Conservation (phyloP, 2,329 filamentous ascomycete species). For the Tetracladium maxilliforme region DNA sequence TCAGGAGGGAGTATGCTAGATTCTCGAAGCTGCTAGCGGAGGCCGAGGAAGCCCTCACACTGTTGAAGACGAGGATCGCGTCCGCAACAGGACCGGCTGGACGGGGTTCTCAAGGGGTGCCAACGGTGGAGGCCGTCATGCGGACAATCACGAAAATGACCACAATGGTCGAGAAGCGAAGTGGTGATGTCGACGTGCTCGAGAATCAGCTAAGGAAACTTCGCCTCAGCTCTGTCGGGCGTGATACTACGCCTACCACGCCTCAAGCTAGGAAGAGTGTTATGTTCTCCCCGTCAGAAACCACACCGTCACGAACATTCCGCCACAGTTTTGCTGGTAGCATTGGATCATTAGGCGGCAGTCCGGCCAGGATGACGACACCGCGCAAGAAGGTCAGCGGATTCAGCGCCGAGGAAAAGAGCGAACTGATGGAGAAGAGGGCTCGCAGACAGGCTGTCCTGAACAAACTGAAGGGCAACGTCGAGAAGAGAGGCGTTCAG, state of each 20-base stretch:
- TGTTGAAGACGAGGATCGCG: slow-evolving; percentile 68
- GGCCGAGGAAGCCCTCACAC: slow-evolving; percentile 63
- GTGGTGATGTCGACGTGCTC: slow-evolving; percentile 78
- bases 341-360: slow-evolving; percentile 12
- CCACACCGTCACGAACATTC: slow-evolving; percentile 6
- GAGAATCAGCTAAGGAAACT: slow-evolving; percentile 75
- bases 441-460: slow-evolving; percentile 37
- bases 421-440: slow-evolving; percentile 35
- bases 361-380: slow-evolving; percentile 12
- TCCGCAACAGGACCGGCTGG: slow-evolving; percentile 33
- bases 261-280: slow-evolving; percentile 8
- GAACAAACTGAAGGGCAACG: slow-evolving; percentile 23
- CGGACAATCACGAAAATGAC: slow-evolving; percentile 91
- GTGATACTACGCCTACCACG: slow-evolving; percentile 19
- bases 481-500: not conserved
- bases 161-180: slow-evolving; percentile 78
- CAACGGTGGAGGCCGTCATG: slow-evolving; percentile 83
- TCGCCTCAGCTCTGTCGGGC: slow-evolving; percentile 23
- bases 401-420: slow-evolving; percentile 44
- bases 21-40: slow-evolving; percentile 64
- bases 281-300: slow-evolving; percentile 14
- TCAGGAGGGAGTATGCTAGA: slow-evolving; percentile 60
- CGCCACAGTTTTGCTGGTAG: slow-evolving; percentile 11
- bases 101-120: slow-evolving; percentile 30
- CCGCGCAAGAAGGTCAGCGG: slow-evolving; percentile 47